Percentiles rank a stretch among this genome's conserved stretches.
phyloP scores from a whole-genome alignment of 2,329 filamentous ascomycete genomes.

The Ascochyta pisi region DNA sequence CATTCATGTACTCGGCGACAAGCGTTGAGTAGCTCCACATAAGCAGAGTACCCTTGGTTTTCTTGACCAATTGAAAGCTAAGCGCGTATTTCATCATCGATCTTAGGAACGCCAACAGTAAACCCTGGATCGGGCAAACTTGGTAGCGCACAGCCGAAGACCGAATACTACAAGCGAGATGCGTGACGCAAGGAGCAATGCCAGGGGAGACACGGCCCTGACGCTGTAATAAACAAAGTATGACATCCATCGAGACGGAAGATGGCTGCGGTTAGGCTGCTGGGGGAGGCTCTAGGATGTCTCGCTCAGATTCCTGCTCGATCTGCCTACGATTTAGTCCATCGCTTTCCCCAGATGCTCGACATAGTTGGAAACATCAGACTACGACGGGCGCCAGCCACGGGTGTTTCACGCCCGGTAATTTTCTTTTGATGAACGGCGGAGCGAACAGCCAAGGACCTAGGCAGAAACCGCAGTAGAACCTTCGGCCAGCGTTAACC shows the following conservation, averaged over 20 bases:
- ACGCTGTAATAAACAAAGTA: background rate
- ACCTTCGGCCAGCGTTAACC: background rate
- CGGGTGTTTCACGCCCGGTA: background rate
- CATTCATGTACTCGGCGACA: background rate
- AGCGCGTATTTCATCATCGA: background rate
- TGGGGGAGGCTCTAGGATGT: background rate
- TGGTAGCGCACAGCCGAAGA: background rate
- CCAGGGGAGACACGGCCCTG: background rate
- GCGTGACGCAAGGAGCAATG: background rate
- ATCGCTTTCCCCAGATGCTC: background rate
- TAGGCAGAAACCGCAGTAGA: background rate
- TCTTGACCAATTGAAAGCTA: constrained; percentile 1
- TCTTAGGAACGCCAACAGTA: constrained; percentile 19
- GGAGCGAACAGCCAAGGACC: background rate
- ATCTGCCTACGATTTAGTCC: background rate
- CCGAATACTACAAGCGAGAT: background rate
- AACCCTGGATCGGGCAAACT: constrained; percentile 5
- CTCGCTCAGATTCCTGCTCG: background rate
- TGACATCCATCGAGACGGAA: background rate
- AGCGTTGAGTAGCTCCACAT: background rate
- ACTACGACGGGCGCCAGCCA: background rate
- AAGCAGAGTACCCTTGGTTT: background rate
- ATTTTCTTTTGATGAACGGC: background rate
- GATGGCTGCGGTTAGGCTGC: background rate
- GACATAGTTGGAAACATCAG: background rate